Evolutionary conservation across 2,329 filamentous ascomycete species (phyloP).

Genomic region (Sporothrix pallida): DNA sequence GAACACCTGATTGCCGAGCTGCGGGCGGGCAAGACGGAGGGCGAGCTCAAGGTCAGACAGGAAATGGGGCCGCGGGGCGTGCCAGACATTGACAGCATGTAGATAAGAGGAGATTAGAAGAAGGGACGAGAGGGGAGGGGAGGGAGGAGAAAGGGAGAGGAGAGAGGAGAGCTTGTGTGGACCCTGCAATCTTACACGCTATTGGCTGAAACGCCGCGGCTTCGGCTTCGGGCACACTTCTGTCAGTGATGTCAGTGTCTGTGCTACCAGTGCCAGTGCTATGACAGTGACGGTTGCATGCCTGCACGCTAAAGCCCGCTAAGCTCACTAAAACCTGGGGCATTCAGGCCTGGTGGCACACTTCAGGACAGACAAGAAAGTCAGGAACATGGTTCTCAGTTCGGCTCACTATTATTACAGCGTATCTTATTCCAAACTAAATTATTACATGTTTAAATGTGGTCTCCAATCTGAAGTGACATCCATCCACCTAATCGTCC

Average conservation of each 20-base stretch:
- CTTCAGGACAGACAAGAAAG: too few relatives aligned
- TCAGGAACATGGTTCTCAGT: not conserved
- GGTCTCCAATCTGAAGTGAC: too few relatives aligned
- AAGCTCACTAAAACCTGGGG: too few relatives aligned
- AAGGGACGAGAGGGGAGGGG: not conserved
- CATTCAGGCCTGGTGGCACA: too few relatives aligned
- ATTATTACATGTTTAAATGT: too few relatives aligned
- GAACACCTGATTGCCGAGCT: slow-evolving; percentile 48
- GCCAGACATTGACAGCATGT: slow-evolving; percentile 28
- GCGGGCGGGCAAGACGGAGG: slow-evolving; percentile 40
- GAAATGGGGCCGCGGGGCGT: slow-evolving; percentile 40
- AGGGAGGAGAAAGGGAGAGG: slow-evolving; percentile 3
- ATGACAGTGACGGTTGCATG: not conserved
- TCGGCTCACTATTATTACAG: not conserved
- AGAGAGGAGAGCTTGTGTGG: not conserved
- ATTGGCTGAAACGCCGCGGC: not conserved
- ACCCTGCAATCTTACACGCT: not conserved
- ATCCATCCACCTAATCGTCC: not conserved
- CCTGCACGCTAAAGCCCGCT: not conserved
- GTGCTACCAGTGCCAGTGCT: not conserved
- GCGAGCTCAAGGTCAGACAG: slow-evolving; percentile 41
- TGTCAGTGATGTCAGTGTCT: not conserved
- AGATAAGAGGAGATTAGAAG: not conserved
- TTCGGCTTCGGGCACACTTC: not conserved
- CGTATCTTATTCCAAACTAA: too few relatives aligned